These are phyloP conservation scores for Monosporascus cannonballus DNA, from an alignment of 2,329 filamentous ascomycete genomes.

Conservation along the genomic window DNA sequence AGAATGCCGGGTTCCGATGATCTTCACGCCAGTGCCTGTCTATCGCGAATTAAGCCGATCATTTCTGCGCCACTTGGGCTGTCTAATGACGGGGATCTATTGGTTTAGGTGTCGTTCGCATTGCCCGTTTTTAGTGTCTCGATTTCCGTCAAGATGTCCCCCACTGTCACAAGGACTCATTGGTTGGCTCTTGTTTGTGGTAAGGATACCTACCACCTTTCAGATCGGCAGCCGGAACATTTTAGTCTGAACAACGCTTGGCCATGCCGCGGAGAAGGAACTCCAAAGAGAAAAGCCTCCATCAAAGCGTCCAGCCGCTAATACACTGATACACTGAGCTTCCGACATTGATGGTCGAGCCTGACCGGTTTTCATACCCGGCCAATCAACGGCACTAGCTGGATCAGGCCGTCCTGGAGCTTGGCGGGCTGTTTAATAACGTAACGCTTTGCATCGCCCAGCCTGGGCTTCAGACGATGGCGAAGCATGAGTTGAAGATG, in stretches of 20 bases:
- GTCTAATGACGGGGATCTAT: not conserved
- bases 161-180: not conserved
- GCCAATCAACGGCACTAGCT: too few relatives aligned
- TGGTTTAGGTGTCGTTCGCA: not conserved
- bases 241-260: not conserved
- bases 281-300: too few relatives aligned
- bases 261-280: too few relatives aligned
- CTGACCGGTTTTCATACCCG: too few relatives aligned
- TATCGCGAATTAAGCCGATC: not conserved
- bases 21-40: not conserved
- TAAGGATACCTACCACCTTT: not conserved
- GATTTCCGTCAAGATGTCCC: not conserved
- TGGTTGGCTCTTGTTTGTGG: not conserved
- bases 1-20: not conserved
- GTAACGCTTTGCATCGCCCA: too few relatives aligned
- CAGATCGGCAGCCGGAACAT: not conserved
- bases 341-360: too few relatives aligned
- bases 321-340: too few relatives aligned
- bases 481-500: constrained; percentile 46
- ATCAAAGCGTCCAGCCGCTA: too few relatives aligned
- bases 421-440: too few relatives aligned
- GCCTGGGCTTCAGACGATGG: constrained; percentile 37
- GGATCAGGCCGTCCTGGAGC: too few relatives aligned
- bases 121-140: not conserved
- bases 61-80: not conserved